Percentiles rank a stretch among this genome's conserved stretches.
Evolutionary conservation across 106 monocot species (phyloP).

Genomic region (Cymbidium sinense): DNA sequence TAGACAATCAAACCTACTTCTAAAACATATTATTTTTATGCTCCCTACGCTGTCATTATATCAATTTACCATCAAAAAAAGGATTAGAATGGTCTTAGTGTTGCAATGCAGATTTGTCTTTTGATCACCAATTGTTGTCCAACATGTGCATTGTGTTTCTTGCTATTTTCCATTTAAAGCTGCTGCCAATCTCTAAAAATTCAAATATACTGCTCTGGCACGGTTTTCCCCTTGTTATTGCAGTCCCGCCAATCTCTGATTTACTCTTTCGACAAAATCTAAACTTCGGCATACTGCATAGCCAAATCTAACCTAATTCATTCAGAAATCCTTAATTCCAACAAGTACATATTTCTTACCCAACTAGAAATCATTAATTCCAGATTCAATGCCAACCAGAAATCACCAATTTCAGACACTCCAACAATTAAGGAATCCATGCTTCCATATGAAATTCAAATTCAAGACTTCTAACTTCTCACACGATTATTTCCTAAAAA

Average conservation of each 20-base stretch:
- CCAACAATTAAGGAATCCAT: neutral
- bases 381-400: neutral
- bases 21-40: neutral
- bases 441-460: neutral
- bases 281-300: neutral
- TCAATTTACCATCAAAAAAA: neutral
- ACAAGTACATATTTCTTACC: neutral
- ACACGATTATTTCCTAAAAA: neutral
- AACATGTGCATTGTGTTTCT: neutral
- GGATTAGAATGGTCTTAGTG: neutral
- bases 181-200: neutral
- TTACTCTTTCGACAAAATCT: neutral
- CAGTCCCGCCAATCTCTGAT: neutral
- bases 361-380: neutral
- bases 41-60: neutral
- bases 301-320: neutral
- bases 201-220: neutral
- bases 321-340: neutral
- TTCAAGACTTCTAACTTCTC: neutral
- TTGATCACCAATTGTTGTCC: neutral
- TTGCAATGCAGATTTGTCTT: neutral
- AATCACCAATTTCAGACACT: neutral
- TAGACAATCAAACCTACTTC: neutral
- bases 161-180: neutral
- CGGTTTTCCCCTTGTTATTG: neutral